Base-by-base conservation (phyloP, 2,329 filamentous ascomycete genomes). In the Emergomyces orientalis region DNA sequence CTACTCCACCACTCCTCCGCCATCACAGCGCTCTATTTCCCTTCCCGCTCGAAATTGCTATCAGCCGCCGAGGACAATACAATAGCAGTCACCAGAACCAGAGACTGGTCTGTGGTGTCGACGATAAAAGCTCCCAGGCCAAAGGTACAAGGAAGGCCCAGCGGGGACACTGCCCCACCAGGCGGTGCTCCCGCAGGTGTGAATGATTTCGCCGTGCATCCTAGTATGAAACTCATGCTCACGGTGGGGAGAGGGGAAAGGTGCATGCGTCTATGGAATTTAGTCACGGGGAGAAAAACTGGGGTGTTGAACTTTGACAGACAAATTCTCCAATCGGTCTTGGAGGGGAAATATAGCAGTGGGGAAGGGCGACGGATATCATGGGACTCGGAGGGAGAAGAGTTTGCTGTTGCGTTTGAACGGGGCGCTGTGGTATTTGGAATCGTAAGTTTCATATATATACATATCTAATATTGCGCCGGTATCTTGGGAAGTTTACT, bases 141-240 rank as follows among this genome's bases (percentile, higher is more conserved):
- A 2, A 94, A 92, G 75, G 81, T 86, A 2, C 80, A 85, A 65
- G 91, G 91, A 37, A 82, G 92, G 66, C 92, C 93, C 11, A 93
- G 87, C 68, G 93, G 93, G 64, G 93, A 97, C 74, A 97, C 93
- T 22, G 91, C 91, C 8, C 87, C 88, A 1, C 84, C 88, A 13
- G 91, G 91, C 22, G 89, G 86, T 57, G 85, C 88, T 32, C 92
- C 92, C 0, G 85, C 87, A n/a, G 94, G 94, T 22, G 86, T 97
- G 68, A 97, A 96, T 74, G 90, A 92, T 74, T 96, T 99, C 74
- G 91, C 93, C 1, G 88, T 99, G 32, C 94, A 99, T 74, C 93
- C 94, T 0, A 95, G 90, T 74, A 90, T 96, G 84, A 97, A 97
- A 78, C 80, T 99, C 59, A 96, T 97, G 90, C 86, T 99, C 64